Evolutionary conservation across 192 early-diverging fungal genomes (phyloP).

Genomic region (Chytriomyces confervae): DNA sequence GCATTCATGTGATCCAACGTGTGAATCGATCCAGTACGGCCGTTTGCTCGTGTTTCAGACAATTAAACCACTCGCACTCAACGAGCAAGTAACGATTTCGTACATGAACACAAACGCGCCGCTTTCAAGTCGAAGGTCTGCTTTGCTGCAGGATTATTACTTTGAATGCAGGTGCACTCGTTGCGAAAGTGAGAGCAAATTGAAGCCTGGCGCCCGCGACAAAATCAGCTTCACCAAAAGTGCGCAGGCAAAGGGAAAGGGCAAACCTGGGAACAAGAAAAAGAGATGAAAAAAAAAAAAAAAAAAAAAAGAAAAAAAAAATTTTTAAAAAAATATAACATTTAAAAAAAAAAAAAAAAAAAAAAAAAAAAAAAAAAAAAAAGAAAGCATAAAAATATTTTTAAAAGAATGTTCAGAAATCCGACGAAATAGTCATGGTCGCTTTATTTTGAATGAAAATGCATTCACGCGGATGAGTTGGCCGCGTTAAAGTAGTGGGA

Average conservation of each 20-base stretch:
- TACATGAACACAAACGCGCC: conserved; percentile 71
- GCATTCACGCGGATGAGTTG: no score
- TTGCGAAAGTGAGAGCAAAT: conserved; percentile 46
- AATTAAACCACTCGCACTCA: conserved; percentile 23
- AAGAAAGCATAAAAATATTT: no score
- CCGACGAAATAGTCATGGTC: no score
- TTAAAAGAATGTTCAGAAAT: no score
- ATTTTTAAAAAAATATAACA: no score
- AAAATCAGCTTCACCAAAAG: conserved; percentile 14
- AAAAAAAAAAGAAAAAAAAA: no score
- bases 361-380: background rate
- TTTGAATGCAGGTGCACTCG: conserved; percentile 67
- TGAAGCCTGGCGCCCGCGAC: background rate
- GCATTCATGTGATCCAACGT: conserved; percentile 68
- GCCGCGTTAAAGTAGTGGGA: conserved; percentile 25
- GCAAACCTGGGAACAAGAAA: background rate
- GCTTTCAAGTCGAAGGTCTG: conserved; percentile 58
- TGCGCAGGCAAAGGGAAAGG: background rate
- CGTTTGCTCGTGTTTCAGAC: conserved; percentile 37
- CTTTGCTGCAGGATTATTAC: conserved; percentile 64
- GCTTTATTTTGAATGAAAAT: no score
- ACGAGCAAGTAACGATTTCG: conserved; percentile 66
- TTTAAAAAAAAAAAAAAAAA: background rate
- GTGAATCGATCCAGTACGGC: conserved; percentile 47
- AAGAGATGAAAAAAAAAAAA: background rate